Evolutionary conservation across 1,139 yeast species (phyloP).

Genomic region (Geotrichum macrosporum): DNA sequence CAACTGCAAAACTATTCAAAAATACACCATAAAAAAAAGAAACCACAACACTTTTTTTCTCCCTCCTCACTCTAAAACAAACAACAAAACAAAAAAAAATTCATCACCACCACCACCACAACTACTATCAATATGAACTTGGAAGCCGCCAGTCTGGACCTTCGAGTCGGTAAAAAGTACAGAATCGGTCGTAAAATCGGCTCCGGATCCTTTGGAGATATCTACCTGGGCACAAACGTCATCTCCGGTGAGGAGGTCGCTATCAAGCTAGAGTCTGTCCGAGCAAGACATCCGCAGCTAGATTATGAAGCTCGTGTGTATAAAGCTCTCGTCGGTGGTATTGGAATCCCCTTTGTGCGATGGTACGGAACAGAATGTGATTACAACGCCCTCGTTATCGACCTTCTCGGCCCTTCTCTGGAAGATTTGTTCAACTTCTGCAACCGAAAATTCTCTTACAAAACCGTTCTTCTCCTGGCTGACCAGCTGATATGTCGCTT

Average conservation of each 20-base stretch:
- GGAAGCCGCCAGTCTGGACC: conserved; percentile 42
- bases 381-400: conserved; percentile 95
- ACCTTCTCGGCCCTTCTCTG: conserved; percentile 87
- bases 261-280: conserved; percentile 82
- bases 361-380: conserved; percentile 98
- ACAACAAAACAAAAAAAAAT: background rate
- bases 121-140: background rate
- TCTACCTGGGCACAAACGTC: conserved; percentile 81
- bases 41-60: background rate
- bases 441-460: conserved; percentile 85
- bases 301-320: conserved; percentile 96
- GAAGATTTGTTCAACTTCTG: conserved; percentile 96
- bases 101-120: background rate
- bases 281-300: conserved; percentile 93
- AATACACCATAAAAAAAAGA: background rate
- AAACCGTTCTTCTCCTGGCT: conserved; percentile 87
- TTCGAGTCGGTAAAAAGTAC: conserved; percentile 92
- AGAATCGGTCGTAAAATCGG: conserved; percentile 96
- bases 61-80: background rate
- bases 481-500: conserved; percentile 93
- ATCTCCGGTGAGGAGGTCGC: conserved; percentile 97
- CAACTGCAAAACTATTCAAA: background rate
- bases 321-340: conserved; percentile 92
- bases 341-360: conserved; percentile 93
- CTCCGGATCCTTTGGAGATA: conserved; percentile 96